Conservation (phyloP, 2,329 filamentous ascomycete genomes). For the Nakataea oryzae region DNA sequence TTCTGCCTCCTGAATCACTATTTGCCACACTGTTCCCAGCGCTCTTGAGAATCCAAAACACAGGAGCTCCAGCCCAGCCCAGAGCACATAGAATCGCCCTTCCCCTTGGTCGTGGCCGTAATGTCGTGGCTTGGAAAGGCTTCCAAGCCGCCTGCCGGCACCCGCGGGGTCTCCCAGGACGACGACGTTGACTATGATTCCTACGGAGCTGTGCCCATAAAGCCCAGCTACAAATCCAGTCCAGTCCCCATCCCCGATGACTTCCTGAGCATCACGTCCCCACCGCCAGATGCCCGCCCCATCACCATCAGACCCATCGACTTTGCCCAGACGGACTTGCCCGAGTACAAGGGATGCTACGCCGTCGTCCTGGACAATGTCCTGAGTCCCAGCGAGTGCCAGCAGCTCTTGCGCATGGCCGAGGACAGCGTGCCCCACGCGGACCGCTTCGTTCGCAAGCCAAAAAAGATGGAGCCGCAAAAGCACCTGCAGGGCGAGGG, state of each 20-base stretch:
- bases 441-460: neutral
- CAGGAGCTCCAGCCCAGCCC: too few species aligned
- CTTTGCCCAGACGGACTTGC: conserved; percentile 38
- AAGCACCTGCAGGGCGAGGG: conserved; percentile 9
- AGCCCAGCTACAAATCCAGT: conserved; percentile 14
- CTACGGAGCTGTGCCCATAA: neutral
- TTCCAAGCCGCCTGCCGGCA: neutral
- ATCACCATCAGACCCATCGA: conserved; percentile 39
- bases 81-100: too few species aligned
- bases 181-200: neutral
- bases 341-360: conserved; percentile 41
- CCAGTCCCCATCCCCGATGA: conserved; percentile 27
- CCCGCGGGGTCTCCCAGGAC: neutral
- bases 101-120: neutral
- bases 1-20: too few species aligned
- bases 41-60: neutral
- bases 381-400: conserved; percentile 54
- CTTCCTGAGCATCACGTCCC: conserved; percentile 27
- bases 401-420: conserved; percentile 35
- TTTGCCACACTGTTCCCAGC: too few species aligned
- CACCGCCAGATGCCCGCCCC: conserved; percentile 27
- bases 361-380: conserved; percentile 55
- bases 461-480: neutral
- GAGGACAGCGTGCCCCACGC: conserved; percentile 40
- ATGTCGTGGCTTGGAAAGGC: neutral